phyloP scores from a whole-genome alignment of 1,284 basidiomycete species.

The Fistulina hepatica region DNA sequence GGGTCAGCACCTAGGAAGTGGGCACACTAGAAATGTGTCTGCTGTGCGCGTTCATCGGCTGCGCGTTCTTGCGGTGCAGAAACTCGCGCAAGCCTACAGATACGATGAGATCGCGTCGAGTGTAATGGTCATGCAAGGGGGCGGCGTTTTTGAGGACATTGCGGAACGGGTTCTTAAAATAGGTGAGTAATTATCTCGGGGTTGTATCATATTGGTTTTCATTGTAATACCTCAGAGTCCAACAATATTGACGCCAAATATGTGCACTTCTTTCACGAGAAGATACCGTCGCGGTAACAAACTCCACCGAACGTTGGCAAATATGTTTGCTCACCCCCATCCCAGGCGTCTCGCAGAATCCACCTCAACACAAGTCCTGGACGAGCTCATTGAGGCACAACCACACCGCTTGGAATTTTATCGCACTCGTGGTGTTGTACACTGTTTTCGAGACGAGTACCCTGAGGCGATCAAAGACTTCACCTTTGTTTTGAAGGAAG shows the following conservation, averaged over 20 bases:
- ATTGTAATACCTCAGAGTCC: no score
- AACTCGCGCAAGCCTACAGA: constrained; percentile 70
- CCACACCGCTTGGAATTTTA: constrained; percentile 72
- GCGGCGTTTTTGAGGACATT: constrained; percentile 77
- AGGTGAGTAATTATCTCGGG: constrained; percentile 21
- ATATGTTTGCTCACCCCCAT: constrained; percentile 15
- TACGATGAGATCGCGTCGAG: constrained; percentile 78
- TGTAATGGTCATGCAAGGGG: constrained; percentile 85
- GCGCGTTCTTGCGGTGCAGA: constrained; percentile 67
- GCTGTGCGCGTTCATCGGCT: constrained; percentile 68
- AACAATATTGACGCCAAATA: constrained; percentile 68
- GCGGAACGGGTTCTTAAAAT: constrained; percentile 68
- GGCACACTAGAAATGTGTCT: constrained; percentile 70
- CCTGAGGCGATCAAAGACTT: constrained; percentile 61
- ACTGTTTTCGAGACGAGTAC: constrained; percentile 77
- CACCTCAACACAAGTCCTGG: constrained; percentile 59
- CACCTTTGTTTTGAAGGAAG: constrained; percentile 65
- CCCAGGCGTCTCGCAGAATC: constrained; percentile 70
- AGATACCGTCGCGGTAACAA: constrained; percentile 84
- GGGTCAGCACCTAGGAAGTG: no score
- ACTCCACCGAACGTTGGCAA: constrained; percentile 18
- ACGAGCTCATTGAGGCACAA: constrained; percentile 57
- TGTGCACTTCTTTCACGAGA: constrained; percentile 83
- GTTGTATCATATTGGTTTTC: constrained; percentile 4
- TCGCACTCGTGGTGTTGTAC: constrained; percentile 73